These are phyloP conservation scores for Lecanicillium sp. DNA, from an alignment of 2,329 filamentous ascomycete genomes.

Conservation along the genomic window DNA sequence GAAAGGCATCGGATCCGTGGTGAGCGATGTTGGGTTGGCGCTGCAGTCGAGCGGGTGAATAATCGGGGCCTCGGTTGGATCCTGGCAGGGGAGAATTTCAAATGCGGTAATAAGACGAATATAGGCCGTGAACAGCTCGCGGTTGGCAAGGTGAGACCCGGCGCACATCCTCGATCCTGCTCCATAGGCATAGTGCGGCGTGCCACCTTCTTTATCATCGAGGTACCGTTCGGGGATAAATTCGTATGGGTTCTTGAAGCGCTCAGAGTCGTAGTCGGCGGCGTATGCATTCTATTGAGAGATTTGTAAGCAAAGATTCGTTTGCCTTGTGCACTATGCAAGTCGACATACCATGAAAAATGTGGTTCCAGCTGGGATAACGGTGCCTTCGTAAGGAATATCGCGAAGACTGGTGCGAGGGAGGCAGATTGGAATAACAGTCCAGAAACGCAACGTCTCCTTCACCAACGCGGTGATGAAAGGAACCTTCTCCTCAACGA, in stretches of 20 bases:
- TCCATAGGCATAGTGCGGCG: slow-evolving; percentile 55
- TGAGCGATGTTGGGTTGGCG: slow-evolving; percentile 47
- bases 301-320: neutral
- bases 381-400: slow-evolving; percentile 58
- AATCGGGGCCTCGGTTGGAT: slow-evolving; percentile 40
- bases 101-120: slow-evolving; percentile 53
- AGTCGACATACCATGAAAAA: slow-evolving; percentile 61
- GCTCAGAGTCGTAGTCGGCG: slow-evolving; percentile 61
- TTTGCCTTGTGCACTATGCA: neutral
- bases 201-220: slow-evolving; percentile 43
- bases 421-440: slow-evolving; percentile 71
- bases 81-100: slow-evolving; percentile 39
- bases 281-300: slow-evolving; percentile 58
- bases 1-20: slow-evolving; percentile 55
- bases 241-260: slow-evolving; percentile 54
- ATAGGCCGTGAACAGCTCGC: slow-evolving; percentile 54
- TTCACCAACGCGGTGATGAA: slow-evolving; percentile 74
- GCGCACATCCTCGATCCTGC: slow-evolving; percentile 58
- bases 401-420: slow-evolving; percentile 66
- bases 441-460: slow-evolving; percentile 71
- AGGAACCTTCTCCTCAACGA: slow-evolving; percentile 65
- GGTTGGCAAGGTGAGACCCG: slow-evolving; percentile 55
- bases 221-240: slow-evolving; percentile 70
- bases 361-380: slow-evolving; percentile 67
- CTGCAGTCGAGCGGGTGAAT: slow-evolving; percentile 52